These are phyloP conservation scores for Cryptococcus sp. DNA, from an alignment of 1,284 basidiomycete genomes.

Conservation along the genomic window DNA sequence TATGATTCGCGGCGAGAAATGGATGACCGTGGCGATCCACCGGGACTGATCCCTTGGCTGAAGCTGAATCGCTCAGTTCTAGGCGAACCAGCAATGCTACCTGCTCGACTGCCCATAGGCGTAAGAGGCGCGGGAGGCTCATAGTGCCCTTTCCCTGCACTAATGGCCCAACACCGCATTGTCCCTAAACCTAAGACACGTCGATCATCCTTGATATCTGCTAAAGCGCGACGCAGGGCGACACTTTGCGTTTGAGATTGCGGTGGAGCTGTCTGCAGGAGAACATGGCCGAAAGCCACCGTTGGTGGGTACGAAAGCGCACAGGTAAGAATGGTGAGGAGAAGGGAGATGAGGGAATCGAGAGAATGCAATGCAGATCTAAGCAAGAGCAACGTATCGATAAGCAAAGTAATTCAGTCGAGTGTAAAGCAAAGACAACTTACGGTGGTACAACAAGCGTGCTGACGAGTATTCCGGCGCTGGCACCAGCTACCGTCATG, in stretches of 20 bases:
- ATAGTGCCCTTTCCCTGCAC: constrained; percentile 26
- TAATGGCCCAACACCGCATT: constrained; percentile 42
- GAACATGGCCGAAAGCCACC: constrained; percentile 72
- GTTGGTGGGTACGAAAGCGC: constrained; percentile 78
- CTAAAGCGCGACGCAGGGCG: constrained; percentile 71
- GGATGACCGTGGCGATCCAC: constrained; percentile 21
- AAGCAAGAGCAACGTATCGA: neutral
- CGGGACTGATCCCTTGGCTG: neutral
- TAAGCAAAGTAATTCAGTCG: too few relatives aligned
- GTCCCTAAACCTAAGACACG: constrained; percentile 42
- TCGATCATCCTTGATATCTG: constrained; percentile 62
- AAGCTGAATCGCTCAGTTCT: too few relatives aligned
- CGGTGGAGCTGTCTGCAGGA: constrained; percentile 80
- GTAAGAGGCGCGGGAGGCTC: neutral
- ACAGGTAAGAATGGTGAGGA: constrained; percentile 74
- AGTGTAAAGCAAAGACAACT: constrained; percentile 38
- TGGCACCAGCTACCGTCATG: constrained; percentile 48
- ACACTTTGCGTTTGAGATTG: constrained; percentile 69
- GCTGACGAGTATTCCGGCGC: constrained; percentile 51
- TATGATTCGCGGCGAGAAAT: constrained; percentile 15
- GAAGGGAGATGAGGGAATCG: constrained; percentile 72
- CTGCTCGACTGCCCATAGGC: constrained; percentile 7
- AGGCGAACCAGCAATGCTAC: neutral
- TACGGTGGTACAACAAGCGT: constrained; percentile 57
- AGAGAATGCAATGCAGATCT: constrained; percentile 59